Conservation (phyloP, 352 stramenopile species). For the Phytophthora europaea region DNA sequence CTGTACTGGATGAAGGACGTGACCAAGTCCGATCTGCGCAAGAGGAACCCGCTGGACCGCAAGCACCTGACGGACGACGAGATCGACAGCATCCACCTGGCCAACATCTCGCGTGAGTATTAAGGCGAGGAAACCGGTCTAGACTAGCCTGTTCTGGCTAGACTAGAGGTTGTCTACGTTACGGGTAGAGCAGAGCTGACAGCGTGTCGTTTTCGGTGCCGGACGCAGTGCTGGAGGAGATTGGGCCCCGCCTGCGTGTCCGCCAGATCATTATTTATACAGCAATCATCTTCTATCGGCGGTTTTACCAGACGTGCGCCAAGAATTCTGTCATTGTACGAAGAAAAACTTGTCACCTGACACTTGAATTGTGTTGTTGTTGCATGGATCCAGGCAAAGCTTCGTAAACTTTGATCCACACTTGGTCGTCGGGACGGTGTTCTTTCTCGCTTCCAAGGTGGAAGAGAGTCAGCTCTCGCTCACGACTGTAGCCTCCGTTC, state of each 20-base stretch:
- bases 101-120: constrained; percentile 82
- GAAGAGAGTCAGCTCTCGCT: constrained; percentile 89
- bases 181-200: background rate
- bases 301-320: constrained; percentile 89
- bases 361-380: background rate
- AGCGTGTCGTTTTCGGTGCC: background rate
- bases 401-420: constrained; percentile 92
- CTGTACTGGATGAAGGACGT: constrained; percentile 93
- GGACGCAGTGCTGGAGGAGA: constrained; percentile 82
- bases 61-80: constrained; percentile 83
- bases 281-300: constrained; percentile 90
- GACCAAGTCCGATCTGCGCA: constrained; percentile 76
- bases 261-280: constrained; percentile 94
- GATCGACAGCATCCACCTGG: constrained; percentile 91
- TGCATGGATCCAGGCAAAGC: constrained; percentile 67
- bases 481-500: constrained; percentile 78
- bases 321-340: background rate
- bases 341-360: background rate
- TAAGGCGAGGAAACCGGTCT: background rate
- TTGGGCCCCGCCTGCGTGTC: constrained; percentile 81
- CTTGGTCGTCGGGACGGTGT: constrained; percentile 85
- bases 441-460: constrained; percentile 90
- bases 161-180: background rate
- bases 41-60: constrained; percentile 82
- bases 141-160: background rate